Conservation (phyloP, 805 yeast species). For the Saccharomyces eubayanus region DNA sequence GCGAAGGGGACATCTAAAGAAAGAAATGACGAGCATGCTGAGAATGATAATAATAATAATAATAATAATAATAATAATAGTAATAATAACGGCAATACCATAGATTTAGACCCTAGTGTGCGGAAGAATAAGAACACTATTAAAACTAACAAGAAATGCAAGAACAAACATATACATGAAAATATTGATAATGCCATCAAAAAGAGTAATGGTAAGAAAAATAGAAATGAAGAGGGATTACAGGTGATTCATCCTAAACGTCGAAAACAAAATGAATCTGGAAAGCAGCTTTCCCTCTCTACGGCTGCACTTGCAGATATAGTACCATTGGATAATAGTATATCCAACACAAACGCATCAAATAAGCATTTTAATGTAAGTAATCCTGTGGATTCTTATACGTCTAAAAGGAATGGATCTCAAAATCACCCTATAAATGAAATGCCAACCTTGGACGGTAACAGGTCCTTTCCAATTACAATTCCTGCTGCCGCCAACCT, state of each 20-base stretch:
- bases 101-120: neutral
- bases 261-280: neutral
- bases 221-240: neutral
- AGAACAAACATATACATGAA: neutral
- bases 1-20: neutral
- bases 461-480: neutral
- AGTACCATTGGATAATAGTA: neutral
- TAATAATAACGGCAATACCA: neutral
- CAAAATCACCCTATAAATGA: neutral
- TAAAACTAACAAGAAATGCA: neutral
- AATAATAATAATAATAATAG: neutral
- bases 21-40: neutral
- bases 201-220: neutral
- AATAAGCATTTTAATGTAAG: neutral
- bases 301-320: neutral
- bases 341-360: neutral
- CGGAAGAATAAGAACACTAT: neutral
- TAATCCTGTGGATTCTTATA: neutral
- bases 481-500: neutral
- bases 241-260: neutral
- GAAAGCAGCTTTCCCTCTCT: neutral
- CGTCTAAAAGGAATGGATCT: neutral
- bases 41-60: neutral
- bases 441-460: neutral
- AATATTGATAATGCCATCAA: neutral